Evolutionary conservation across 495 filamentous ascomycete species (phyloP), one percentile per base, ranked within the genome.

Genomic region (Talaromyces stipitatus): DNA sequence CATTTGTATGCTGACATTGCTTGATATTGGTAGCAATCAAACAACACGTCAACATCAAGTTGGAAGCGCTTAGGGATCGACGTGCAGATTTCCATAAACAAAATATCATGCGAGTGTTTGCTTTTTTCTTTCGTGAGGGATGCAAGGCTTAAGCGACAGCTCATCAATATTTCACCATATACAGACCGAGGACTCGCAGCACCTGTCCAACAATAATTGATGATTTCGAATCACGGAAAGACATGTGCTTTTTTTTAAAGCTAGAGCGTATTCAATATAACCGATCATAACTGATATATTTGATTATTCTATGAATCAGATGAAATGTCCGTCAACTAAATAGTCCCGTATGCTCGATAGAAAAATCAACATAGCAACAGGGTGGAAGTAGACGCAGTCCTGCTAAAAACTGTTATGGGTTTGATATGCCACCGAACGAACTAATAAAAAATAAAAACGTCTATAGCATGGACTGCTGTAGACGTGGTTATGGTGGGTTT

Each of bases 371-470:
- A 64, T 63, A 74, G 68, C 73, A 74, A 68, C 74, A 75, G 74
- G 75, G 75, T 78, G 75, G 75, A 51, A 78, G 74, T 78, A 77
- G 75, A 78, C 75, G 74, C 75, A 72, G 75, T 65, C 61, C 75
- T 78, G 75, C 75, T 78, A 78, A 73, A 78, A 77, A 72, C 75
- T 72, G 74, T 75, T 73, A 28, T 71, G 71, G 73, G 72, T 77
- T 78, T 73, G 69, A 70, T 78, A 69, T 78, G 65, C 75, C 75
- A 78, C 75, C 63, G 73, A 78, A 77, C 74, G 75, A 78, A 78
- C 70, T 64, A n/a, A 73, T 71, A 60, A 69, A 70, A 72, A 69
- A 69, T 66, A 64, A 71, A n/a, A 63, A 67, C 73, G 64, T 69
- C 68, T 59, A 65, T 58, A 66, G 68, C 72, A 74, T 71, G 61